These are phyloP conservation scores for Malassezia japonica DNA, from an alignment of 1,284 basidiomycete species.

Conservation along the genomic window DNA sequence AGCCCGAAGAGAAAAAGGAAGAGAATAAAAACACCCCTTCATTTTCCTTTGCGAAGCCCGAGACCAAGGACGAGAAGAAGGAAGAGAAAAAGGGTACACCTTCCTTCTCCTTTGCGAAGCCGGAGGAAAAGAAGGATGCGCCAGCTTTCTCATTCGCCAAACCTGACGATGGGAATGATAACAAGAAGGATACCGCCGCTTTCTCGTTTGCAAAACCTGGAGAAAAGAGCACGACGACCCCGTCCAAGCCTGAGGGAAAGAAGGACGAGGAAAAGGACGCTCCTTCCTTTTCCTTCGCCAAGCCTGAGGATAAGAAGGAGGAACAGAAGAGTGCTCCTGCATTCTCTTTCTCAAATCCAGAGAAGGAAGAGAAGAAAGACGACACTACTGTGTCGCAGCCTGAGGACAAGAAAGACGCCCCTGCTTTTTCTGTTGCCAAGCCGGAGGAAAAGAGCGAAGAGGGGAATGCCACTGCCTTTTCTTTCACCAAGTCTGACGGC, in stretches of 20 bases:
- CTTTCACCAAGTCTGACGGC: neutral
- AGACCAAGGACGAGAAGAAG: conserved; percentile 1
- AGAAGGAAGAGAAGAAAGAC: neutral
- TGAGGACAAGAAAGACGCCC: neutral
- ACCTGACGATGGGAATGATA: neutral
- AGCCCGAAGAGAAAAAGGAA: too few species aligned
- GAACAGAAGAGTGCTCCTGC: neutral
- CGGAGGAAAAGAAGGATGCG: neutral
- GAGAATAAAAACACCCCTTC: neutral
- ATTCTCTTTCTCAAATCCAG: conserved; percentile 15
- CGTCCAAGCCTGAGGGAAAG: too few species aligned
- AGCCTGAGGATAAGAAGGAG: neutral
- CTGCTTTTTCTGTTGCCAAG: too few species aligned
- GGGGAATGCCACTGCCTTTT: too few species aligned
- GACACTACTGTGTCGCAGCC: neutral
- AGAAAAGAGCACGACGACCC: too few species aligned
- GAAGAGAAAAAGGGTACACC: neutral
- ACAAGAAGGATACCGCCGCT: neutral
- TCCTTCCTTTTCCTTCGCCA: neutral
- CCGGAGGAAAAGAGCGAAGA: neutral
- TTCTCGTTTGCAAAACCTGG: conserved; percentile 8
- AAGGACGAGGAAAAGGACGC: neutral
- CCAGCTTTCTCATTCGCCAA: conserved; percentile 15
- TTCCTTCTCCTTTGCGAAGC: neutral
- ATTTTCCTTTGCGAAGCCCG: conserved; percentile 19